phyloP scores from a whole-genome alignment of 2,329 filamentous ascomycete species.

The Penicillium olsonii region DNA sequence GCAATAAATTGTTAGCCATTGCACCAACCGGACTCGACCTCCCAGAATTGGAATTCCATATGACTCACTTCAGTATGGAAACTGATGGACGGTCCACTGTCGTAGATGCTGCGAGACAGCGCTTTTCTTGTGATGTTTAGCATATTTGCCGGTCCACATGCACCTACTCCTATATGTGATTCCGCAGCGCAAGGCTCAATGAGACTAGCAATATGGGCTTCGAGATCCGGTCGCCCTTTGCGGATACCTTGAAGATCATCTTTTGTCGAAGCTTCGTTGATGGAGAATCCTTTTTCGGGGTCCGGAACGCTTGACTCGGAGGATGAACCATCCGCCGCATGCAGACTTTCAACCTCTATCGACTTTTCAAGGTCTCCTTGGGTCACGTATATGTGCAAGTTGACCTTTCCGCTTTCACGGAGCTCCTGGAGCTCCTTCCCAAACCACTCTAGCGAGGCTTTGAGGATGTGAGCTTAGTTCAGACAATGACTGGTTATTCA shows the following conservation, averaged over 20 bases:
- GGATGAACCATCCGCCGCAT: neutral
- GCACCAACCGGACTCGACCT: too few species aligned
- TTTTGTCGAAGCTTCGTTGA: neutral
- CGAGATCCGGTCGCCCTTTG: slow-evolving; percentile 9
- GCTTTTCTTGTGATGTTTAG: slow-evolving; percentile 4
- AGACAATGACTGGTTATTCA: neutral
- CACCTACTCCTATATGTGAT: slow-evolving; percentile 7
- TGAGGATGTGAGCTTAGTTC: neutral
- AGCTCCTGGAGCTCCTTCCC: slow-evolving; percentile 9
- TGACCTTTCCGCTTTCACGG: neutral
- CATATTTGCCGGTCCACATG: slow-evolving; percentile 8
- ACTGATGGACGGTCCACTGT: slow-evolving; percentile 6
- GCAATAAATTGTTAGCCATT: neutral
- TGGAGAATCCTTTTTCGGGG: slow-evolving; percentile 1
- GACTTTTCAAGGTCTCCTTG: neutral
- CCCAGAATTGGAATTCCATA: too few species aligned
- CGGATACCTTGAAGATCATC: neutral
- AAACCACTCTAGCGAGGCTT: slow-evolving; percentile 12
- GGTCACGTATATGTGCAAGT: slow-evolving; percentile 3
- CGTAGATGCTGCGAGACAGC: neutral
- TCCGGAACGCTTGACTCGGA: neutral
- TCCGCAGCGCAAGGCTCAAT: neutral
- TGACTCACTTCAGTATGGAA: slow-evolving; percentile 10
- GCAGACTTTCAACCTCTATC: neutral
- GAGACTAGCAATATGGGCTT: neutral